Conservation (phyloP, 495 filamentous ascomycete genomes). For the Recurvomyces mirabilis region DNA sequence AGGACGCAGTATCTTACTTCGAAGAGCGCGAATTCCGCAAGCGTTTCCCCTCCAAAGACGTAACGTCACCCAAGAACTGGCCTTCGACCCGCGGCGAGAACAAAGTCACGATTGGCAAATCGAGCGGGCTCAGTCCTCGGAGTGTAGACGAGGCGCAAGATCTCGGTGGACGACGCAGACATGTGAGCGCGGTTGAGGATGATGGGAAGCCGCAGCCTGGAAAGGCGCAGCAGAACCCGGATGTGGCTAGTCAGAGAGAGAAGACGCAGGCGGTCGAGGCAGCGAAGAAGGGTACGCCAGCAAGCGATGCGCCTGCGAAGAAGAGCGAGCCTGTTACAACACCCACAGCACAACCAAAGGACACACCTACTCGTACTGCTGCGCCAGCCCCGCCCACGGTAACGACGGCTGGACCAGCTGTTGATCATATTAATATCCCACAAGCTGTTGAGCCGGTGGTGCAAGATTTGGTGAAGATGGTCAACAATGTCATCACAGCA, state of each 20-base stretch:
- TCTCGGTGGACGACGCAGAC: slow-evolving; percentile 23
- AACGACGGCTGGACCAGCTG: slow-evolving; percentile 38
- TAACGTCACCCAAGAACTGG: slow-evolving; percentile 31
- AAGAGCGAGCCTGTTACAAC: slow-evolving; percentile 10
- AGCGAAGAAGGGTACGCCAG: slow-evolving; percentile 11
- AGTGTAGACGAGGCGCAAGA: slow-evolving; percentile 45
- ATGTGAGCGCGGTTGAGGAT: slow-evolving; percentile 28
- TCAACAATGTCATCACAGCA: slow-evolving; percentile 89
- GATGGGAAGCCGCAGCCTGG: slow-evolving; percentile 8
- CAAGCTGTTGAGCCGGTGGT: slow-evolving; percentile 75
- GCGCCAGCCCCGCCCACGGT: slow-evolving; percentile 8
- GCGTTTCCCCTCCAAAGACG: slow-evolving; percentile 68
- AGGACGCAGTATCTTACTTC: slow-evolving; percentile 91
- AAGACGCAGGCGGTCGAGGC: slow-evolving; percentile 10
- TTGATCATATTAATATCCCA: slow-evolving; percentile 62
- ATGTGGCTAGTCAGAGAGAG: slow-evolving; percentile 5
- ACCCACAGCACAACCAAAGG: background rate
- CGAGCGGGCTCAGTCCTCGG: slow-evolving; percentile 77
- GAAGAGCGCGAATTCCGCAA: slow-evolving; percentile 91
- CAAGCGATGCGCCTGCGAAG: slow-evolving; percentile 19
- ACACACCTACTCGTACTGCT: slow-evolving; percentile 7
- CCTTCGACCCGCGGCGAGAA: slow-evolving; percentile 40
- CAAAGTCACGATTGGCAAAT: slow-evolving; percentile 70
- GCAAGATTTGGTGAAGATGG: slow-evolving; percentile 84
- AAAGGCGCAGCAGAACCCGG: slow-evolving; percentile 5